A percentile compares a stretch with the other conserved stretches of the same genome.
These are phyloP conservation scores for Cinnamomum micranthum DNA, from an alignment of 164 flowering plant genomes.

Conservation along the genomic window DNA sequence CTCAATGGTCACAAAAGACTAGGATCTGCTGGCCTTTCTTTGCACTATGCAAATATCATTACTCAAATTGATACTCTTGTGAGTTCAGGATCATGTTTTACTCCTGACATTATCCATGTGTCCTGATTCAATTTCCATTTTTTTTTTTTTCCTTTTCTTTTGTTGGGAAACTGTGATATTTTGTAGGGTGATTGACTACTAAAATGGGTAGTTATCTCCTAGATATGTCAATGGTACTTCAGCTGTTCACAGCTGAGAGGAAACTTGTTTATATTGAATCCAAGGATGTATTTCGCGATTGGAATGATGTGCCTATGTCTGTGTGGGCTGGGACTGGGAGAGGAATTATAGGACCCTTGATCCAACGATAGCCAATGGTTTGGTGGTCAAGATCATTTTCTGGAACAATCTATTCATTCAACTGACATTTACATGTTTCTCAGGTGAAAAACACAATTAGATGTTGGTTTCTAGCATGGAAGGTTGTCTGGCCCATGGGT, in stretches of 20 bases:
- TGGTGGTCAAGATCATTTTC: background rate
- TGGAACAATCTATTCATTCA: no score
- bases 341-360: background rate
- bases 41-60: slow-evolving; percentile 91
- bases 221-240: background rate
- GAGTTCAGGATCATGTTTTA: slow-evolving; percentile 29
- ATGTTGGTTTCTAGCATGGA: background rate
- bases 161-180: background rate
- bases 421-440: no score
- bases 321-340: background rate
- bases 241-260: background rate
- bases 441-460: no score
- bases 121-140: background rate
- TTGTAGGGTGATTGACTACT: background rate
- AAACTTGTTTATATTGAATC: background rate
- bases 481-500: background rate
- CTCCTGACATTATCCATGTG: background rate
- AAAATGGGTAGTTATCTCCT: background rate
- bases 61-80: slow-evolving; percentile 85
- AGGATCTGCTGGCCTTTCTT: slow-evolving; percentile 88
- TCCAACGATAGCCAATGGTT: background rate
- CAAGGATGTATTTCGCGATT: background rate
- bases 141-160: slow-evolving; percentile 1
- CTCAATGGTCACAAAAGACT: slow-evolving; percentile 40
- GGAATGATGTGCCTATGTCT: background rate